A percentile compares a stretch with the other conserved stretches of the same genome.
Evolutionary conservation across 192 early-diverging fungal genomes (phyloP).

Genomic region (Diversispora eburnea): DNA sequence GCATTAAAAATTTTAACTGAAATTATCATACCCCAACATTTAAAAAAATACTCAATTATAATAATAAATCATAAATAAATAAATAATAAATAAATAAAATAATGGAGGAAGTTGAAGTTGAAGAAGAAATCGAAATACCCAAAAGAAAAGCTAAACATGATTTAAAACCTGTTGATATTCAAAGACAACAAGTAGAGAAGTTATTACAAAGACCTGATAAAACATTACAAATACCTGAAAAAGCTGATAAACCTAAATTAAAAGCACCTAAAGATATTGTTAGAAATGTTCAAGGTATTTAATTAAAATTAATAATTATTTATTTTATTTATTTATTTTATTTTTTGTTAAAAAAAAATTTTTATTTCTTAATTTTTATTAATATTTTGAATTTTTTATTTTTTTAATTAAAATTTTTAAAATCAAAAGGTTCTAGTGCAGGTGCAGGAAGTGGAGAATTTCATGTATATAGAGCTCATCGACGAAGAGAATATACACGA

Average conservation of each 20-base stretch:
- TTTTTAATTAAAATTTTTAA: neutral
- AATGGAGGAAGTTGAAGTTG: neutral
- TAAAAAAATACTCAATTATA: no score
- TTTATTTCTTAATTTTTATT: neutral
- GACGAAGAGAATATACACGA: conserved; percentile 82
- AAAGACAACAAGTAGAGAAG: conserved; percentile 59
- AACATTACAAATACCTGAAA: conserved; percentile 69
- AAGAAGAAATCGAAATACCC: neutral
- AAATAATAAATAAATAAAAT: no score
- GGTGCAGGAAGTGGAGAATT: conserved; percentile 97
- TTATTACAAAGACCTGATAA: conserved; percentile 81
- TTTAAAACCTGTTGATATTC: conserved; percentile 46
- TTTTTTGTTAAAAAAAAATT: neutral
- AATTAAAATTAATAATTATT: conserved; percentile 1
- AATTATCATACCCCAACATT: no score
- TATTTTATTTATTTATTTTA: neutral
- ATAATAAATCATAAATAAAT: no score
- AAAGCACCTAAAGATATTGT: conserved; percentile 82
- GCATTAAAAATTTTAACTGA: no score
- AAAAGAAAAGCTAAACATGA: conserved; percentile 33
- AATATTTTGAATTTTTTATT: neutral
- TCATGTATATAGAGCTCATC: conserved; percentile 83
- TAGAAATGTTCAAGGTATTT: conserved; percentile 74
- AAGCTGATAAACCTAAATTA: conserved; percentile 56
- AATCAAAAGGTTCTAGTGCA: conserved; percentile 74